phyloP scores from a whole-genome alignment of 2,329 filamentous ascomycete genomes.

The Metarhizium robertsii region DNA sequence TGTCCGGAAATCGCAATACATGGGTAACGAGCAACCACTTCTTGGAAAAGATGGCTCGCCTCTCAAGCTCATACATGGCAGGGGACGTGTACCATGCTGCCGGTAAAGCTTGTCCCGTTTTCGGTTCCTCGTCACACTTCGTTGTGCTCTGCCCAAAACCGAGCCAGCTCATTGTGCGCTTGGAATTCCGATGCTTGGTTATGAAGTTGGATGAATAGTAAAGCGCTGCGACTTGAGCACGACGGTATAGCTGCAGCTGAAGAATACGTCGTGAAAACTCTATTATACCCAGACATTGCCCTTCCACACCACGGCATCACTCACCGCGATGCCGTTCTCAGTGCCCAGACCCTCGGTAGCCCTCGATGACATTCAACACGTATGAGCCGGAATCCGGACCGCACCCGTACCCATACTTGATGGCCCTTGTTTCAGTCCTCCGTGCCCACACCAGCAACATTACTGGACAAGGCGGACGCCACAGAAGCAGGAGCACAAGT shows the following conservation, averaged over 20 bases:
- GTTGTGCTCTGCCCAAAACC: background rate
- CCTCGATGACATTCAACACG: background rate
- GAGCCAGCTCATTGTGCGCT: background rate
- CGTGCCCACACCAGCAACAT: conserved; percentile 1
- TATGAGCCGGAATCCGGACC: background rate
- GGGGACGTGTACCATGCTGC: conserved; percentile 23
- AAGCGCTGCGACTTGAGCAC: background rate
- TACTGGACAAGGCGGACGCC: background rate
- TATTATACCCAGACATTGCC: background rate
- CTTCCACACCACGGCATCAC: background rate
- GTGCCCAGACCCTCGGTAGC: background rate
- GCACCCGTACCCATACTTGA: background rate
- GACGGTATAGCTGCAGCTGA: background rate
- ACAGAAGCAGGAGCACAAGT: background rate
- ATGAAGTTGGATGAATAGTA: background rate
- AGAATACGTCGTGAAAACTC: background rate
- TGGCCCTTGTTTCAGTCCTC: background rate
- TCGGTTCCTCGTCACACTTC: background rate
- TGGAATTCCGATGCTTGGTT: background rate
- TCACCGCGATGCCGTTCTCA: background rate
- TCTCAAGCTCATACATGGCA: conserved; percentile 41
- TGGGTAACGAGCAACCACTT: conserved; percentile 40
- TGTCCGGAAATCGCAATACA: conserved; percentile 10
- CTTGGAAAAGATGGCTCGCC: conserved; percentile 41
- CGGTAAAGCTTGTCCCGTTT: conserved; percentile 10